phyloP scores from a whole-genome alignment of 345 rosid species.

The Euclidium syriacum region DNA sequence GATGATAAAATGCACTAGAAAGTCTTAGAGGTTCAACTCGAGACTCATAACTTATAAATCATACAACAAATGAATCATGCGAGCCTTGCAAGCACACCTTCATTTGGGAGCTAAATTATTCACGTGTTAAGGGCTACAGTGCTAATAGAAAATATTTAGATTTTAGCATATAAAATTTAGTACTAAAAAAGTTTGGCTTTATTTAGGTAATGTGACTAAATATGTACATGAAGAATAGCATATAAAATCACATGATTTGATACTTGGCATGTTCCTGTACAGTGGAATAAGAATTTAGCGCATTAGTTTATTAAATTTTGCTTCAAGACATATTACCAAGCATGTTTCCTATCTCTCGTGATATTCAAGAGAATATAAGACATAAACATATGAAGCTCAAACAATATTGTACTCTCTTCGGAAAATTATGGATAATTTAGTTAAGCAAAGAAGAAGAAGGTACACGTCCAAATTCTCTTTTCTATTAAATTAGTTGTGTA shows the following conservation, averaged over 20 bases:
- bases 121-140: no score
- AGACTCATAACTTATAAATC: no score
- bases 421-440: slow-evolving; percentile 19
- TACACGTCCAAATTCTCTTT: not conserved
- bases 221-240: slow-evolving; percentile 23
- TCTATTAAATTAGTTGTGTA: not conserved
- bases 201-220: not conserved
- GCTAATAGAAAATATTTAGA: no score
- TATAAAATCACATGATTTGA: slow-evolving; percentile 28
- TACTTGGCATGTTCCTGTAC: slow-evolving; percentile 27
- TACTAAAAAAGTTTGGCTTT: slow-evolving; percentile 6
- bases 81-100: no score
- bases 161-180: no score
- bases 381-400: not conserved
- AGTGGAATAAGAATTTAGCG: slow-evolving; percentile 20
- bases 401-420: slow-evolving; percentile 2
- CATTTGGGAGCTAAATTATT: no score
- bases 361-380: not conserved
- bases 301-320: not conserved
- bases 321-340: not conserved
- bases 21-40: no score
- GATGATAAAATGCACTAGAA: no score
- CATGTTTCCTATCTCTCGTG: not conserved
- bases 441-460: slow-evolving; percentile 24
- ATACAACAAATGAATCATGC: no score